Evolutionary conservation across 768 basidiomycete species (phyloP).

Genomic region (Suillus paluster): DNA sequence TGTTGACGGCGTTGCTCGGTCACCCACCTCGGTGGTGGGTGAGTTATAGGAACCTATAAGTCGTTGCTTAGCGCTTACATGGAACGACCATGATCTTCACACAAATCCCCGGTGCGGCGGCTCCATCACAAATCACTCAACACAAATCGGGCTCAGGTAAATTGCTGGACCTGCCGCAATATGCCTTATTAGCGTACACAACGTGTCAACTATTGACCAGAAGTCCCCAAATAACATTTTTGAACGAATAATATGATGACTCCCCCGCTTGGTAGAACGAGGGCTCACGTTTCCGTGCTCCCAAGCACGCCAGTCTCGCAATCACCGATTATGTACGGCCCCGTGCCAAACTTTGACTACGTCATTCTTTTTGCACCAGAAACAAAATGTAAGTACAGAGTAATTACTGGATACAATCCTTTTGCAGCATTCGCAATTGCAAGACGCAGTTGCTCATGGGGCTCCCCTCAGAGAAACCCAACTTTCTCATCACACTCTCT

Average conservation of each 20-base stretch:
- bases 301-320: conserved; percentile 71
- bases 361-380: conserved; percentile 87
- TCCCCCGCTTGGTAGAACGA: conserved; percentile 56
- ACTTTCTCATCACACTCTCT: conserved; percentile 84
- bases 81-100: too few relatives aligned
- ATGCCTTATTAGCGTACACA: too few relatives aligned
- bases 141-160: too few relatives aligned
- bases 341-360: conserved; percentile 78
- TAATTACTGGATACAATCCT: not conserved
- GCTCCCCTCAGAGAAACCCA: conserved; percentile 71
- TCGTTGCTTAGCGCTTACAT: too few relatives aligned
- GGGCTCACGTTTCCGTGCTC: conserved; percentile 88
- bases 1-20: not conserved
- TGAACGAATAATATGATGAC: too few relatives aligned
- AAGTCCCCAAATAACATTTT: too few relatives aligned
- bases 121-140: too few relatives aligned
- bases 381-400: conserved; percentile 67
- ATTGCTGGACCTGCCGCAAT: too few relatives aligned
- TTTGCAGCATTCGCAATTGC: conserved; percentile 61
- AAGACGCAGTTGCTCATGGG: conserved; percentile 81
- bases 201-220: too few relatives aligned
- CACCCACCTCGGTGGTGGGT: not conserved
- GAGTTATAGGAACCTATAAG: not conserved
- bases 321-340: conserved; percentile 74
- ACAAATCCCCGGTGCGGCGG: too few relatives aligned